A percentile compares a stretch with the other conserved stretches of the same genome.
Evolutionary conservation across 208 protist species (phyloP).

Genomic region (Crithidia thermophila): DNA sequence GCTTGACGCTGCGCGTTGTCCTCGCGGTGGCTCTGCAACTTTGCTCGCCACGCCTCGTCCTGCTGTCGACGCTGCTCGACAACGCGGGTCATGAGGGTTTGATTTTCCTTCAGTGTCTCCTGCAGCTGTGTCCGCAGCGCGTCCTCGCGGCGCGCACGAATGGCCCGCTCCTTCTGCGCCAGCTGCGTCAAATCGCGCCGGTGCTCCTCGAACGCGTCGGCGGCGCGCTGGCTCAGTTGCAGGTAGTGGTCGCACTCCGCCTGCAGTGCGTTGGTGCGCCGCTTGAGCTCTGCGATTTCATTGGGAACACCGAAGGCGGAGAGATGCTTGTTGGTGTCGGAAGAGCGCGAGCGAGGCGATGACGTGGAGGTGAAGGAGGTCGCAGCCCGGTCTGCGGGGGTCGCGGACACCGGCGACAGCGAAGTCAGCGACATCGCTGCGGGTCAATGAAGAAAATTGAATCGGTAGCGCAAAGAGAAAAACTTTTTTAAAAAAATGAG

Average conservation of each 20-base stretch:
- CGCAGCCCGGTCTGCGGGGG: neutral
- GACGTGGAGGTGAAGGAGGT: conserved; percentile 11
- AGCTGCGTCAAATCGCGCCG: conserved; percentile 73
- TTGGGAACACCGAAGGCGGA: conserved; percentile 17
- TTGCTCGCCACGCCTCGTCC: conserved; percentile 29
- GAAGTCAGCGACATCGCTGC: conserved; percentile 9
- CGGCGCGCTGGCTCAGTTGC: conserved; percentile 39
- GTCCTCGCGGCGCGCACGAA: conserved; percentile 56
- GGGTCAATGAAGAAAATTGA: no score
- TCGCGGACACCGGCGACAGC: conserved; percentile 1
- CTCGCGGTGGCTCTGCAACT: conserved; percentile 30
- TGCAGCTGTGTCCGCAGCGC: conserved; percentile 55
- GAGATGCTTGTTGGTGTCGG: neutral
- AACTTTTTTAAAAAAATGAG: no score
- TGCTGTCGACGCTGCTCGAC: conserved; percentile 21
- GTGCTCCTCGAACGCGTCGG: conserved; percentile 66
- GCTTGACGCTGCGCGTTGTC: conserved; percentile 5
- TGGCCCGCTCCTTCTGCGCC: conserved; percentile 64
- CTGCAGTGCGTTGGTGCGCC: conserved; percentile 41
- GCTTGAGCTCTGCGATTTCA: conserved; percentile 49
- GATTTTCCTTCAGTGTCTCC: conserved; percentile 30
- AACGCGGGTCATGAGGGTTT: conserved; percentile 30
- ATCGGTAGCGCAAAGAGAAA: no score
- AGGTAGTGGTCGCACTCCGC: conserved; percentile 64
- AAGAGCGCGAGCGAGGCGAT: neutral